A percentile compares a stretch with the other conserved stretches of the same genome.
Conservation (phyloP, 2,329 filamentous ascomycete genomes). For the Phialemonium atrogriseum region DNA sequence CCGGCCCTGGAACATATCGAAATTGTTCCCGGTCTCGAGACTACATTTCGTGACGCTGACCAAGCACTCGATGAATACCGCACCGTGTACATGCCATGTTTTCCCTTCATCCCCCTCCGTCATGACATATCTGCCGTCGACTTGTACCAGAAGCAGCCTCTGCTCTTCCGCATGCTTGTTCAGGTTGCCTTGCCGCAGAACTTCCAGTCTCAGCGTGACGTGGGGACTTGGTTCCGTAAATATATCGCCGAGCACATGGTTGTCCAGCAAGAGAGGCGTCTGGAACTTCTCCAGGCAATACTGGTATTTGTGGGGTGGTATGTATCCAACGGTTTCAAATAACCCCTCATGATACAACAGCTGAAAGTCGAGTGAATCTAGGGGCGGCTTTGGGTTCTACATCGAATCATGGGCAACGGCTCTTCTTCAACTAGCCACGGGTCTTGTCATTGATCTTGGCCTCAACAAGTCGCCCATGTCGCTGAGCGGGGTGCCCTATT, state of each 20-base stretch:
- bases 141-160: slow-evolving; percentile 21
- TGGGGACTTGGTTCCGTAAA: slow-evolving; percentile 26
- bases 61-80: slow-evolving; percentile 24
- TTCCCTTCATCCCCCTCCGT: slow-evolving; percentile 28
- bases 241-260: slow-evolving; percentile 28
- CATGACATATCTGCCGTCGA: slow-evolving; percentile 15
- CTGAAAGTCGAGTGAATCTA: slow-evolving; percentile 8
- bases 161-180: slow-evolving; percentile 30
- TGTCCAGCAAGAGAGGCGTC: slow-evolving; percentile 23
- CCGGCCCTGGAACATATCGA: slow-evolving; percentile 11
- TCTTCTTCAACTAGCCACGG: slow-evolving; percentile 28
- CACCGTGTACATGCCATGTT: slow-evolving; percentile 22
- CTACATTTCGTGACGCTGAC: slow-evolving; percentile 24
- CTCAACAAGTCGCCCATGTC: slow-evolving; percentile 21
- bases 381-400: slow-evolving; percentile 31
- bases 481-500: slow-evolving; percentile 14
- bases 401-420: slow-evolving; percentile 26
- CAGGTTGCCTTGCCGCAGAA: slow-evolving; percentile 23
- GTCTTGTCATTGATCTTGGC: slow-evolving; percentile 28
- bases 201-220: slow-evolving; percentile 20
- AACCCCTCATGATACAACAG: not conserved
- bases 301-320: slow-evolving; percentile 30
- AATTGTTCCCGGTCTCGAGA: slow-evolving; percentile 25
- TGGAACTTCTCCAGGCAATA: slow-evolving; percentile 29
- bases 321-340: slow-evolving; percentile 3